A percentile compares a stretch with the other conserved stretches of the same genome.
phyloP scores from a whole-genome alignment of 2,329 filamentous ascomycete species.

The Pseudopyrenochaeta lycopersici region DNA sequence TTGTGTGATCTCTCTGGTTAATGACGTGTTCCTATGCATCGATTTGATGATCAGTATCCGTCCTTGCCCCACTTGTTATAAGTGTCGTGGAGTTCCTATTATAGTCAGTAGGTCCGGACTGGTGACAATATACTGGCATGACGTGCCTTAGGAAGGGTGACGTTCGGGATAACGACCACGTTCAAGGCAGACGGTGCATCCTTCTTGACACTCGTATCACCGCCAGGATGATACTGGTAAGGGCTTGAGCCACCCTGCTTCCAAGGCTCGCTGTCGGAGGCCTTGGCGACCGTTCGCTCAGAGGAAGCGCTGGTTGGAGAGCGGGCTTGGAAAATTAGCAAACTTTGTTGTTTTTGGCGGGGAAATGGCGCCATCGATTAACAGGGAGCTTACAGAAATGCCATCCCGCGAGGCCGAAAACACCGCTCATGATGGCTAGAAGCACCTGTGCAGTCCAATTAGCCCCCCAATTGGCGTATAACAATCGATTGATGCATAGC shows the following conservation, averaged over 20 bases:
- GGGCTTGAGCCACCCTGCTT: slow-evolving; percentile 69
- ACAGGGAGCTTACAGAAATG: slow-evolving; percentile 73
- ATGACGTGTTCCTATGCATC: neutral
- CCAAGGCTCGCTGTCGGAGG: slow-evolving; percentile 88
- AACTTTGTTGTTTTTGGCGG: slow-evolving; percentile 1
- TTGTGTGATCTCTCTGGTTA: neutral
- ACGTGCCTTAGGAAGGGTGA: slow-evolving; percentile 80
- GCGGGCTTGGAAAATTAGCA: slow-evolving; percentile 65
- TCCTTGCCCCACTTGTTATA: slow-evolving; percentile 99
- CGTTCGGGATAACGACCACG: slow-evolving; percentile 91
- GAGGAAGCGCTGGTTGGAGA: slow-evolving; percentile 86
- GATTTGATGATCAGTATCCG: slow-evolving; percentile 66
- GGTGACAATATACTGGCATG: neutral
- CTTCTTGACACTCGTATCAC: slow-evolving; percentile 79
- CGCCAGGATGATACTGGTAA: slow-evolving; percentile 77
- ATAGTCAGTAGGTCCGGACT: slow-evolving; percentile 1
- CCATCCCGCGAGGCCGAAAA: slow-evolving; percentile 88
- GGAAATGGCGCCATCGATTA: slow-evolving; percentile 5
- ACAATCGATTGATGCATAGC: slow-evolving; percentile 29
- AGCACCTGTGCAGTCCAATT: slow-evolving; percentile 72
- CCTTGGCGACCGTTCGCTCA: slow-evolving; percentile 78
- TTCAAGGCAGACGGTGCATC: slow-evolving; percentile 96
- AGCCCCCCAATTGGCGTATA: slow-evolving; percentile 20
- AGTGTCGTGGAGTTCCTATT: slow-evolving; percentile 86
- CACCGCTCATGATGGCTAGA: slow-evolving; percentile 87